Conservation (phyloP, 2,329 filamentous ascomycete species). For the Dactylellina cionopaga region DNA sequence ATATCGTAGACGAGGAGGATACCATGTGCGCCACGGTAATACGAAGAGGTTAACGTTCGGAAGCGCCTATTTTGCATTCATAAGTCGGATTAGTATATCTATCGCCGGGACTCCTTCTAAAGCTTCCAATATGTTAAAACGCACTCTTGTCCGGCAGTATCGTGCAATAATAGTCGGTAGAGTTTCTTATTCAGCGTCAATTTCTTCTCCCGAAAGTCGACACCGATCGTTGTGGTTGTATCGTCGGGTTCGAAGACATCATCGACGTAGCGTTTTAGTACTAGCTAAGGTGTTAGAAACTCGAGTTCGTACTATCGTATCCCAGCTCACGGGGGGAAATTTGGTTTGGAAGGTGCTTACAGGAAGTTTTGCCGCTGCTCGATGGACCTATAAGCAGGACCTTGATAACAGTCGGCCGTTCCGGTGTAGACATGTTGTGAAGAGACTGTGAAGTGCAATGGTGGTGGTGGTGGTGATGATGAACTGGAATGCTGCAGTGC, state of each 20-base stretch:
- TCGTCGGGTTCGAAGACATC: constrained; percentile 69
- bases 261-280: constrained; percentile 68
- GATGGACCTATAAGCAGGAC: constrained; percentile 68
- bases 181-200: constrained; percentile 66
- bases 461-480: constrained; percentile 2
- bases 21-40: constrained; percentile 66
- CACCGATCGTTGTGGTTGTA: constrained; percentile 68
- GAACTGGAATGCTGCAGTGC: not conserved
- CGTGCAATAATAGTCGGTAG: constrained; percentile 67
- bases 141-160: constrained; percentile 61
- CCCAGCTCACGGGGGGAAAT: not conserved
- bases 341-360: constrained; percentile 60
- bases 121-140: not conserved
- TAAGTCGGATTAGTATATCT: not conserved
- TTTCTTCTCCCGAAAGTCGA: constrained; percentile 70
- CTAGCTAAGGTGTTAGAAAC: constrained; percentile 58
- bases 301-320: no score
- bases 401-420: constrained; percentile 64
- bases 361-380: constrained; percentile 68
- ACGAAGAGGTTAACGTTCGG: constrained; percentile 66
- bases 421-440: constrained; percentile 32
- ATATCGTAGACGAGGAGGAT: constrained; percentile 67
- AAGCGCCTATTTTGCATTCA: constrained; percentile 61
- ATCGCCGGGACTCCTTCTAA: no score
- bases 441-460: not conserved